These are phyloP conservation scores for Dactylonectria estremocensis DNA, from an alignment of 2,329 filamentous ascomycete genomes.

Conservation along the genomic window DNA sequence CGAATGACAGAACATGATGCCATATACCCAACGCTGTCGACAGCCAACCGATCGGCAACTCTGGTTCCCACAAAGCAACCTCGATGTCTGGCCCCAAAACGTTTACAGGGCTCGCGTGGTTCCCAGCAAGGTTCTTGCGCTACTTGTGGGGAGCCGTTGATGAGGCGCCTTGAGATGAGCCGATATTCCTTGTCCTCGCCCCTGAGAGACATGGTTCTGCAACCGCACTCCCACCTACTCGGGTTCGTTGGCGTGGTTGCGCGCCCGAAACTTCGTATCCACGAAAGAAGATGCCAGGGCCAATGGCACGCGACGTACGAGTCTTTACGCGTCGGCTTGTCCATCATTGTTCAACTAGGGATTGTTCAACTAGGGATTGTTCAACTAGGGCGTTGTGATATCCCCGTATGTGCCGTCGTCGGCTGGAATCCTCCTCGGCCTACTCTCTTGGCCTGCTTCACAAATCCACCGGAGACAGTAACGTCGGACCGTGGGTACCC, in stretches of 20 bases:
- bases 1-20: constrained; percentile 18
- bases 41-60: background rate
- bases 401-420: constrained; percentile 3
- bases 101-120: background rate
- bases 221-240: constrained; percentile 17
- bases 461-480: constrained; percentile 11
- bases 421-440: background rate
- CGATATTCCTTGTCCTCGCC: constrained; percentile 22
- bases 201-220: constrained; percentile 20
- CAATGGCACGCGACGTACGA: constrained; percentile 1
- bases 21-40: constrained; percentile 9
- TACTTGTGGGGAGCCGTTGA: constrained; percentile 31
- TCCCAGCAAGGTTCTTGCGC: background rate
- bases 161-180: constrained; percentile 27
- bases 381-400: constrained; percentile 17
- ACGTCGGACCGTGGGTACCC: constrained; percentile 4
- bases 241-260: background rate
- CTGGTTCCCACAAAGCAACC: constrained; percentile 3
- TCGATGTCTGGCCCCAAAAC: constrained; percentile 10
- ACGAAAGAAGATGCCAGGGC: background rate
- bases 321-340: background rate
- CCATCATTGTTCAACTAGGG: constrained; percentile 7
- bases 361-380: constrained; percentile 2
- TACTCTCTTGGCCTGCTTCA: background rate
- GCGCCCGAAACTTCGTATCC: constrained; percentile 8